phyloP scores from a whole-genome alignment of 257 asterid species.

The Solanum piurae region DNA sequence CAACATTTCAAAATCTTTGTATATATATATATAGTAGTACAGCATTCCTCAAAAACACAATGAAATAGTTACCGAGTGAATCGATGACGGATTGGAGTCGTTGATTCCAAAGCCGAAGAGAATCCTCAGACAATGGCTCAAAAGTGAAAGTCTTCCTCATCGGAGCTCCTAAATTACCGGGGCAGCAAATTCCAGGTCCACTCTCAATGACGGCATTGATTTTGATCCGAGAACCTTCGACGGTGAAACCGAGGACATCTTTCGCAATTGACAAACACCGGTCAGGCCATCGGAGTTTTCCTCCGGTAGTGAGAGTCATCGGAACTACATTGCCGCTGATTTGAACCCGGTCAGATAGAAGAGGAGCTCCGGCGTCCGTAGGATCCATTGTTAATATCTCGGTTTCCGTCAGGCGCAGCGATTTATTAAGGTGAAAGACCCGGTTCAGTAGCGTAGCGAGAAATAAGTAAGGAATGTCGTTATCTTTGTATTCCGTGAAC shows the following conservation, averaged over 20 bases:
- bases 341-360: constrained; percentile 42
- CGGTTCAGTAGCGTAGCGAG: neutral
- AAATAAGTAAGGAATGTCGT: neutral
- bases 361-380: constrained; percentile 24
- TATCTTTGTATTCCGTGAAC: neutral
- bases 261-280: constrained; percentile 42
- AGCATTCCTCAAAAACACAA: neutral
- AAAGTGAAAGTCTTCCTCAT: constrained; percentile 45
- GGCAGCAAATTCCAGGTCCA: constrained; percentile 39
- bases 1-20: neutral
- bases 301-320: constrained; percentile 43
- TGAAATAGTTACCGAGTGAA: constrained; percentile 45
- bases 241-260: constrained; percentile 67
- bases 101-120: constrained; percentile 43
- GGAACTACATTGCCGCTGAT: constrained; percentile 28
- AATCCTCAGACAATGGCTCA: constrained; percentile 39
- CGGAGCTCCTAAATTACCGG: constrained; percentile 5
- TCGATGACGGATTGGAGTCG: constrained; percentile 49
- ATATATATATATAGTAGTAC: neutral
- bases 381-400: constrained; percentile 2
- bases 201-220: constrained; percentile 41
- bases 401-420: neutral
- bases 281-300: constrained; percentile 47
- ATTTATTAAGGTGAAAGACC: neutral
- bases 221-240: constrained; percentile 38